A percentile compares a stretch with the other conserved stretches of the same genome.
Evolutionary conservation across 164 flowering plant species (phyloP).

Genomic region (Chimonanthus praecox): DNA sequence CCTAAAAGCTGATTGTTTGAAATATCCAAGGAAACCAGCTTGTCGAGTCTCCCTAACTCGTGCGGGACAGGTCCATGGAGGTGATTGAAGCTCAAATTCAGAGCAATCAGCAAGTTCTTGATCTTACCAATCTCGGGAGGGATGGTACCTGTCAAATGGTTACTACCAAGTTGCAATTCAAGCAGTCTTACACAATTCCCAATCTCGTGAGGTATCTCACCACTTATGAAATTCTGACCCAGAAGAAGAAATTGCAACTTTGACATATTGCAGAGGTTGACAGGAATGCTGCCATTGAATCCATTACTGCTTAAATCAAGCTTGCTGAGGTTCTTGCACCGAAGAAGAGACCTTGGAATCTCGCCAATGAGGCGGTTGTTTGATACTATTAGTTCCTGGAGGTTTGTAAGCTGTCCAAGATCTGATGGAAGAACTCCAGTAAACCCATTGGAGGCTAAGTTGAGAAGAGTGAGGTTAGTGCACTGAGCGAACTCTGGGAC

Average conservation of each 20-base stretch:
- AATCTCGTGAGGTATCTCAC: slow-evolving; percentile 80
- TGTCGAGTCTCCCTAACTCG: slow-evolving; percentile 88
- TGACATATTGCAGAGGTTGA: slow-evolving; percentile 57
- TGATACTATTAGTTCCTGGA: slow-evolving; percentile 84
- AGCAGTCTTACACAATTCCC: slow-evolving; percentile 81
- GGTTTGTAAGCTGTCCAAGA: slow-evolving; percentile 65
- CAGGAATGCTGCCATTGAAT: slow-evolving; percentile 81
- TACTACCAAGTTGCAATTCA: slow-evolving; percentile 71
- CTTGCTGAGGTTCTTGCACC: slow-evolving; percentile 78
- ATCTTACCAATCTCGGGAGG: slow-evolving; percentile 89
- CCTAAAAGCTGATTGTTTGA: slow-evolving; percentile 89
- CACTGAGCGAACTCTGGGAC: slow-evolving; percentile 61
- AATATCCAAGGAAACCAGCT: slow-evolving; percentile 82
- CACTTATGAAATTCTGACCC: slow-evolving; percentile 71
- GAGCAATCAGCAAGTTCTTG: slow-evolving; percentile 75
- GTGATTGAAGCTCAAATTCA: slow-evolving; percentile 89
- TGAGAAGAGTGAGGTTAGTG: slow-evolving; percentile 76
- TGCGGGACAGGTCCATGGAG: slow-evolving; percentile 73
- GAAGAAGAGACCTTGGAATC: slow-evolving; percentile 57
- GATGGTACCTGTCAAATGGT: slow-evolving; percentile 74
- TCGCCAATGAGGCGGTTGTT: slow-evolving; percentile 78
- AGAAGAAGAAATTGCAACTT: slow-evolving; percentile 72
- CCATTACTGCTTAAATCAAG: slow-evolving; percentile 82
- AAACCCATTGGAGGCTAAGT: slow-evolving; percentile 83
- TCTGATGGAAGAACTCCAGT: slow-evolving; percentile 67